Conservation (phyloP, 352 stramenopile species). For the Phytophthora sp. region DNA sequence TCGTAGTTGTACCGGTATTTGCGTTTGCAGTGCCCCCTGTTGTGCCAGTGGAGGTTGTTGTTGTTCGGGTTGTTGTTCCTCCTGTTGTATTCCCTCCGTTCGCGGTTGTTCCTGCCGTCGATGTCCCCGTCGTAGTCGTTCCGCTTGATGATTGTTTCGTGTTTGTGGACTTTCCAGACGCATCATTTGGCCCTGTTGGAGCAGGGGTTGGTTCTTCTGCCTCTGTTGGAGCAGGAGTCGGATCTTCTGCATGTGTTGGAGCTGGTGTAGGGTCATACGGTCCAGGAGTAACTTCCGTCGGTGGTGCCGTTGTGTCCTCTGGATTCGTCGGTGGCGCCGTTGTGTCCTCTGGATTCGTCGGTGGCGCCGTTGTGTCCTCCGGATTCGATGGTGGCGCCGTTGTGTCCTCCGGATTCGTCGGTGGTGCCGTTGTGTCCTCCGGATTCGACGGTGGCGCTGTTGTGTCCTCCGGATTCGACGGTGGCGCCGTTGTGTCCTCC, state of each 20-base stretch:
- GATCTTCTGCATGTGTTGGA: not conserved
- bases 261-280: slow-evolving; percentile 7
- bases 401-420: not conserved
- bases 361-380: not conserved
- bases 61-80: not conserved
- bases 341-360: not conserved
- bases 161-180: not conserved
- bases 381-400: not conserved
- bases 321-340: not conserved
- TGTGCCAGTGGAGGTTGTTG: not conserved
- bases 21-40: not conserved
- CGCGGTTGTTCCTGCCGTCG: not conserved
- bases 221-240: slow-evolving; percentile 7
- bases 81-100: not conserved
- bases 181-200: not conserved
- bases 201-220: slow-evolving; percentile 2
- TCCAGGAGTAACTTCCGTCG: not conserved
- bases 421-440: not conserved
- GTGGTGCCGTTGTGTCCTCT: not conserved
- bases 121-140: not conserved
- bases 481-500: too few relatives aligned
- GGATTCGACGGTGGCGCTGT: too few relatives aligned
- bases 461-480: not conserved
- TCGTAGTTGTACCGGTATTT: not conserved
- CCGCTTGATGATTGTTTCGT: not conserved